Conservation (phyloP, 345 rosid genomes). For the Murraya paniculata region DNA sequence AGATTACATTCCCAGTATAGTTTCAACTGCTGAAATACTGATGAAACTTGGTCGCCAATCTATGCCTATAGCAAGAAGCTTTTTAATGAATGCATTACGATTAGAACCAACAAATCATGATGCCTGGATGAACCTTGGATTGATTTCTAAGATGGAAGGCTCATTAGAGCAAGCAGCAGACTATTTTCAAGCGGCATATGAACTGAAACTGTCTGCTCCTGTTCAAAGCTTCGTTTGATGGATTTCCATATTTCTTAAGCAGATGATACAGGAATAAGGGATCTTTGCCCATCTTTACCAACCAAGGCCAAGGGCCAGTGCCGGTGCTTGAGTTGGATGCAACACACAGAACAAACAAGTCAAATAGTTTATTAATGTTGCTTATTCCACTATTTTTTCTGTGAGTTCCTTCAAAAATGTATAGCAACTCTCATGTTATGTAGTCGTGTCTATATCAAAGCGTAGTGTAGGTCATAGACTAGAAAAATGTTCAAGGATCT, state of each 20-base stretch:
- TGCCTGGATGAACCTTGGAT: slow-evolving; percentile 84
- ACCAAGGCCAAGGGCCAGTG: not conserved
- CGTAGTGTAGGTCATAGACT: not conserved
- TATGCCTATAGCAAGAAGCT: slow-evolving; percentile 73
- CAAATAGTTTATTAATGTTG: not conserved
- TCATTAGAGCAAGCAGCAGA: slow-evolving; percentile 77
- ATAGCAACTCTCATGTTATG: not conserved
- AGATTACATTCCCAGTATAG: slow-evolving; percentile 75
- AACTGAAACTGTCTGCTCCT: slow-evolving; percentile 73
- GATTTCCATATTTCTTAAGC: slow-evolving; percentile 4
- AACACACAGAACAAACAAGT: not conserved
- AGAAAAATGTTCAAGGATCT: not conserved
- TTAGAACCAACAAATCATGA: slow-evolving; percentile 74
- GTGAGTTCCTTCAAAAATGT: slow-evolving; percentile 1
- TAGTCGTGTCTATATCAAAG: not conserved
- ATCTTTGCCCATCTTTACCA: not conserved
- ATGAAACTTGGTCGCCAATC: slow-evolving; percentile 56
- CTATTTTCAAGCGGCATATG: slow-evolving; percentile 88
- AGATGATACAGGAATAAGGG: slow-evolving; percentile 1
- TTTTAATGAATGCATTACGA: slow-evolving; percentile 75
- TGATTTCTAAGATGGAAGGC: slow-evolving; percentile 79
- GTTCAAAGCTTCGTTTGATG: slow-evolving; percentile 48
- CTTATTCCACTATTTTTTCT: not conserved
- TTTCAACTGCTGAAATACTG: slow-evolving; percentile 71
- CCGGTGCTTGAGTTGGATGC: slow-evolving; percentile 1